phyloP scores from a whole-genome alignment of 108 stramenopile species.

The Skeletonema tropicum region DNA sequence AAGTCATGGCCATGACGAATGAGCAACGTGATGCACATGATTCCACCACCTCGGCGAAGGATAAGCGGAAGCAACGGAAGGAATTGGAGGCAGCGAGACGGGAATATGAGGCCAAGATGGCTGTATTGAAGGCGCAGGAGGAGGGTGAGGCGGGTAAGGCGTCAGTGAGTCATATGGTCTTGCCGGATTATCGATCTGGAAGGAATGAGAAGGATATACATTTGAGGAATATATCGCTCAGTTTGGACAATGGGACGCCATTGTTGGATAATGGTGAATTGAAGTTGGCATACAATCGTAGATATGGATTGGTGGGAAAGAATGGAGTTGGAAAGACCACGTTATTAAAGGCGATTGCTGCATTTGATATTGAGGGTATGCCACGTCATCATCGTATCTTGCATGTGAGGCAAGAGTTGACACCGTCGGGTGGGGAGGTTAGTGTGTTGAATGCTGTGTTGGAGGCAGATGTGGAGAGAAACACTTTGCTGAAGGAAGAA shows the following conservation, averaged over 20 bases:
- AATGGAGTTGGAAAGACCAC: slow-evolving; percentile 82
- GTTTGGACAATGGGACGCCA: slow-evolving; percentile 86
- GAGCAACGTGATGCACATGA: slow-evolving; percentile 68
- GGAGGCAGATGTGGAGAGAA: slow-evolving; percentile 92
- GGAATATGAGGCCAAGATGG: slow-evolving; percentile 62
- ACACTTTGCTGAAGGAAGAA: slow-evolving; percentile 81
- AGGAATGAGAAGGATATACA: slow-evolving; percentile 88
- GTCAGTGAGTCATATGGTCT: slow-evolving; percentile 75
- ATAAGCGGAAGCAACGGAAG: slow-evolving; percentile 73
- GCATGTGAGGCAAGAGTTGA: slow-evolving; percentile 97
- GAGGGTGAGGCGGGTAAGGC: slow-evolving; percentile 60
- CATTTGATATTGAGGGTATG: slow-evolving; percentile 91
- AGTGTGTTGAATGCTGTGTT: slow-evolving; percentile 95
- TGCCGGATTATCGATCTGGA: slow-evolving; percentile 78
- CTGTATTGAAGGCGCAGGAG: slow-evolving; percentile 46
- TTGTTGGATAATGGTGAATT: slow-evolving; percentile 91
- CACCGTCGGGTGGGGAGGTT: slow-evolving; percentile 66
- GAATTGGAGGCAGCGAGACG: slow-evolving; percentile 74
- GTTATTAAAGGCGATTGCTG: slow-evolving; percentile 93
- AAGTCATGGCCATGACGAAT: slow-evolving; percentile 78
- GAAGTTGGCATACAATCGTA: slow-evolving; percentile 91
- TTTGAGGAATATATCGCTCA: slow-evolving; percentile 74
- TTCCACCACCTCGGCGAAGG: slow-evolving; percentile 68
- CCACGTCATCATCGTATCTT: slow-evolving; percentile 92
- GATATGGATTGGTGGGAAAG: slow-evolving; percentile 66